Evolutionary conservation across 2,329 filamentous ascomycete species (phyloP), one percentile per base, ranked within the genome.

Genomic region (Colletotrichum plurivorum): DNA sequence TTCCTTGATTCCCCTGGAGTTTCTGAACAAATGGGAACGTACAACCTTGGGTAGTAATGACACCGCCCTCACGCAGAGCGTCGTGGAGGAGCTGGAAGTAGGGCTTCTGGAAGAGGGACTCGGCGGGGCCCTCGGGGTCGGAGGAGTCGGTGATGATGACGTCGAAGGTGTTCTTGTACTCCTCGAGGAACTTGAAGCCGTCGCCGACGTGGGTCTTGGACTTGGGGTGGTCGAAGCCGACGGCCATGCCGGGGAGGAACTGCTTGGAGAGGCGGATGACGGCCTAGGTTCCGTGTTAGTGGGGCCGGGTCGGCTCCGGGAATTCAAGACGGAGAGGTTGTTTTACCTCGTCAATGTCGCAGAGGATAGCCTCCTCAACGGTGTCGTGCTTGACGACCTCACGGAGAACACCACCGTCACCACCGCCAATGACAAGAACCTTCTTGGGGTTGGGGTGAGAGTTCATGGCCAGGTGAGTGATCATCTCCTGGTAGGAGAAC

Each of bases 21-120:
- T 52, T 45, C 52, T 68, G 78, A 80, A 82, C 80, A 88, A 87
- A 90, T 89, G 91, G 92, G 90, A 88, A 94, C 94, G 89, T 94
- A 97, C 94, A 97, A 99, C 96, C 96, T 98, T 99, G 96, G 81
- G 96, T 99, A 84, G 94, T 95, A 85, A 99, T 98, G 80, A 99
- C 94, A 87, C 96, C 96, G 84, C 95, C 95, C 78, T 97, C 94
- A 75, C 93, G 91, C 76, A 98, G 91, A 77, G 96, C 96, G 78
- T 92, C 93, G 82, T 92, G 88, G 72, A 99, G 89, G 75, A 99
- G 91, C 88, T 98, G 88, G 84, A 98, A 99, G 90, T 99, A 99
- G 71, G 94, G 92, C 89, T 98, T 98, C 89, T 98, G 90, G 92
- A 99, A 99, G 73, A 99, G 89, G 77, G 89, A 92, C 90, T 98